Conservation (phyloP, 2,329 filamentous ascomycete species). For the Trichoderma sp. region DNA sequence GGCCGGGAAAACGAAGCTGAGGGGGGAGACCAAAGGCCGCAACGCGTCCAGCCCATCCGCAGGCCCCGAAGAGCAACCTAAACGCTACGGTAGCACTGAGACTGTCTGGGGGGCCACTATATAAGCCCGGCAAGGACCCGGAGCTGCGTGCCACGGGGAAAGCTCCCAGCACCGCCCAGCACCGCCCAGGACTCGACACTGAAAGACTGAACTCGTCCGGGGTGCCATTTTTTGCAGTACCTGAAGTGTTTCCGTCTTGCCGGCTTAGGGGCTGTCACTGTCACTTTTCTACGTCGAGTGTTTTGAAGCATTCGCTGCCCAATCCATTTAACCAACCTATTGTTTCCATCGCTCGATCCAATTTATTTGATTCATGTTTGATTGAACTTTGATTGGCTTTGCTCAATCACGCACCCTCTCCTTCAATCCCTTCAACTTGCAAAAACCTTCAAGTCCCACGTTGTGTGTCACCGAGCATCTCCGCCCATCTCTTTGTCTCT, state of each 20-base stretch:
- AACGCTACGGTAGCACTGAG: background rate
- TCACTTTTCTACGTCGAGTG: no score
- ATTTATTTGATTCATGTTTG: no score
- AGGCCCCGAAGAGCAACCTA: background rate
- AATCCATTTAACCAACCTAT: no score
- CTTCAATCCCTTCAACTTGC: background rate
- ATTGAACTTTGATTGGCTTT: no score
- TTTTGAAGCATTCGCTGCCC: no score
- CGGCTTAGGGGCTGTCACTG: no score
- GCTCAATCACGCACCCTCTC: background rate
- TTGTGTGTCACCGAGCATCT: background rate
- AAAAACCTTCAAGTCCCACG: background rate
- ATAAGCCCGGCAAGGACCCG: background rate
- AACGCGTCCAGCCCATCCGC: background rate
- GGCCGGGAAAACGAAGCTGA: no score
- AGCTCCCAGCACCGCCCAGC: background rate
- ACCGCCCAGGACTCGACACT: background rate
- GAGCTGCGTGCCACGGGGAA: background rate
- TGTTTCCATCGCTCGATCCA: no score
- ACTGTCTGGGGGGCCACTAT: background rate
- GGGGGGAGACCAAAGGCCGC: background rate
- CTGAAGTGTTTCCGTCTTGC: no score
- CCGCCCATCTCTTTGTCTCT: constrained; percentile 2
- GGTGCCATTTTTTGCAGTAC: background rate
- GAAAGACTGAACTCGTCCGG: no score